Evolutionary conservation across 164 flowering plant genomes (phyloP).

Genomic region (Stephania cephalantha): DNA sequence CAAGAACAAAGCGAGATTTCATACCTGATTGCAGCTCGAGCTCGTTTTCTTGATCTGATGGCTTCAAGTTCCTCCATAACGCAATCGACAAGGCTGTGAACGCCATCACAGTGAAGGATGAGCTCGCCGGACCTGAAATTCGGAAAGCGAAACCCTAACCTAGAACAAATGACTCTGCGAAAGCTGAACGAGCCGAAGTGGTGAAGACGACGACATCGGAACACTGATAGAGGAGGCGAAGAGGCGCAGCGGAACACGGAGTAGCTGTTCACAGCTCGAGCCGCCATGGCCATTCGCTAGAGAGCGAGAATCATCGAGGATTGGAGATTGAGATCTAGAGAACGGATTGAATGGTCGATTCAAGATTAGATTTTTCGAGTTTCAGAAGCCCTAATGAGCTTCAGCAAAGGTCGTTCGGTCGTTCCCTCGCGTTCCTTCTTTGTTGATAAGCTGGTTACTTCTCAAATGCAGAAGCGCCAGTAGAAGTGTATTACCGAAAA

Average conservation of each 20-base stretch:
- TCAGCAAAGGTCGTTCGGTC: background rate
- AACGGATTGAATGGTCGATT: background rate
- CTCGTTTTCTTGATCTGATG: constrained; percentile 14
- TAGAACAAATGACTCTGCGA: constrained; percentile 6
- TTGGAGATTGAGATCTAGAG: background rate
- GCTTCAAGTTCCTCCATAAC: constrained; percentile 27
- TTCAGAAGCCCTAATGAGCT: background rate
- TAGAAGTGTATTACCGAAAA: background rate
- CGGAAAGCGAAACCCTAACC: constrained; percentile 16
- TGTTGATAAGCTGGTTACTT: background rate
- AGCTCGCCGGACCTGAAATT: constrained; percentile 9
- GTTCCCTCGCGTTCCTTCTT: background rate
- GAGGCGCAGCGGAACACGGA: constrained; percentile 41
- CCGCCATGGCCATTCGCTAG: constrained; percentile 32
- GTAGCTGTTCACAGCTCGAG: constrained; percentile 47
- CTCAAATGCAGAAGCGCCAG: background rate
- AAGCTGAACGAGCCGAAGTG: constrained; percentile 13
- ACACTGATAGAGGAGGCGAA: constrained; percentile 27
- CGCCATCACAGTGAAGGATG: constrained; percentile 9
- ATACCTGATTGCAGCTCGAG: constrained; percentile 37
- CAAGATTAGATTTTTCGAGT: background rate
- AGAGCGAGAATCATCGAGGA: background rate
- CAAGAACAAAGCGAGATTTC: background rate
- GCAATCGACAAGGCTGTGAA: constrained; percentile 40
- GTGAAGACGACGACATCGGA: constrained; percentile 23